Conservation (phyloP, 331 rosid genomes). For the Arachis monticola region DNA sequence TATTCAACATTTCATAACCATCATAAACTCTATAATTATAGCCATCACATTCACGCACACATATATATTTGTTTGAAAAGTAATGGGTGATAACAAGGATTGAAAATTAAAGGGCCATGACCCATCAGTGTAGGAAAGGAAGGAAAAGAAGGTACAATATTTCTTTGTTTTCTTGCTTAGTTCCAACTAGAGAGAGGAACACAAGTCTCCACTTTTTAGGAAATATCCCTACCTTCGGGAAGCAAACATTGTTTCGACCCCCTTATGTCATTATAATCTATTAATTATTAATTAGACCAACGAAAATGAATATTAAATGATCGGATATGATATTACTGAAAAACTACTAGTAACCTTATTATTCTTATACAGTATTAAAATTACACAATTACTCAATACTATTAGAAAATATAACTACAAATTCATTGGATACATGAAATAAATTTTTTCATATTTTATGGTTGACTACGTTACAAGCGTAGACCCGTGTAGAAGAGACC, state of each 20-base stretch:
- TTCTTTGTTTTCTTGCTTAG: background rate
- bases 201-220: background rate
- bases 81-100: background rate
- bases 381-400: background rate
- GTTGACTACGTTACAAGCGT: background rate
- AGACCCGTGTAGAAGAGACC: constrained; percentile 9
- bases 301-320: background rate
- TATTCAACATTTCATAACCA: too few species aligned
- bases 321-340: background rate
- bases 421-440: too few species aligned
- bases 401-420: too few species aligned
- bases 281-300: background rate
- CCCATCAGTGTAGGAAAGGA: background rate
- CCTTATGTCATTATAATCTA: background rate
- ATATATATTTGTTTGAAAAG: too few species aligned
- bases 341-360: background rate
- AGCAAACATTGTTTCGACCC: background rate
- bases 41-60: too few species aligned
- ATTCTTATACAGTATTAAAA: background rate
- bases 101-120: background rate
- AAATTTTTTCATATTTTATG: too few species aligned
- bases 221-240: too few species aligned
- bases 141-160: background rate
- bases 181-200: background rate
- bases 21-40: too few species aligned